Base-by-base conservation (phyloP, 2,329 filamentous ascomycete species). In the Xylariaceae sp. region DNA sequence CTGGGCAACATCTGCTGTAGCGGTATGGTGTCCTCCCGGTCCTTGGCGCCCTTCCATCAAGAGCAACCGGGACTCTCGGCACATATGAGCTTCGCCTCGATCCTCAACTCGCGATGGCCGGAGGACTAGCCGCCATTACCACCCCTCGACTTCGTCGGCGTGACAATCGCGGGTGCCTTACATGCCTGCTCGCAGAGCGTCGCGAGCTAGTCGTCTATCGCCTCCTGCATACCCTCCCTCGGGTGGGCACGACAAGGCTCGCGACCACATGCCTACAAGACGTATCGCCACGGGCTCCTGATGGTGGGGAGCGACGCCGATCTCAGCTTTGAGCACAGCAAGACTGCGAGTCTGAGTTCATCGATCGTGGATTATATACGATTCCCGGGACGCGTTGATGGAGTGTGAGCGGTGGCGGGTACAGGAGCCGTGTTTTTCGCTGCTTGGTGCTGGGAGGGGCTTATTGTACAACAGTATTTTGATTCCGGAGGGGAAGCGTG, bases 21-120 rank as follows among this genome's bases (percentile, higher is more conserved):
- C 11, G 73, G 71, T 31, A 56, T 79, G 8, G 65, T 72, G 30
- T 78, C 76, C 2, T 76, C 79, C 55, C 74, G 76, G 42, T 61
- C 65, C 4, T n/a, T 46, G 2, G 53, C 74, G 0, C 62, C 64
- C 0, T 72, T 75, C 40, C 33, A 56, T 7, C 65, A 72, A 3
- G 77, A 68, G 44, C 61, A 59, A 1, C 42, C 56, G 0, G 64
- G 76, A 15, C 57, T 78, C 3, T n/a, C n/a, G n/a, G n/a, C n/a
- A n/a, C n/a, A n/a, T n/a, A n/a, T n/a, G n/a, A n/a, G n/a, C n/a
- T n/a, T n/a, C n/a, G n/a, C n/a, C n/a, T n/a, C n/a, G n/a, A n/a
- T n/a, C n/a, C n/a, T n/a, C n/a, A 51, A 47, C 0, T 58, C 58
- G 2, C 54, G 64, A 1, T 52, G 54, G 0, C 64, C 71, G 0